Conservation (phyloP, 441 rosid genomes). For the Bocquillonia castaneifolia region DNA sequence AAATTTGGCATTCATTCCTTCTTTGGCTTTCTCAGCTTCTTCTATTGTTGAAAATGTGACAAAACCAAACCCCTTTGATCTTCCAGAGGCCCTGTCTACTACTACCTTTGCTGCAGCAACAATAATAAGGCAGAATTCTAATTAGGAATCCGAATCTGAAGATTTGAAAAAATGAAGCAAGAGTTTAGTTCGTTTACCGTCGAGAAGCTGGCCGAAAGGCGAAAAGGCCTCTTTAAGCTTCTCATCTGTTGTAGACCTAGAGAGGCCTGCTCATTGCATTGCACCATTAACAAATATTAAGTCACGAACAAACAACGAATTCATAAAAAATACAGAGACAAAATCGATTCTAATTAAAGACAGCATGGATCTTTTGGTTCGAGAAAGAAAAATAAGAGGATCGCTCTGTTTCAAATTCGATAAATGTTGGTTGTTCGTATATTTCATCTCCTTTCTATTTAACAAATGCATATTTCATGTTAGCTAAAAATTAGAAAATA, state of each 20-base stretch:
- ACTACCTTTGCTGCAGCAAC: constrained; percentile 56
- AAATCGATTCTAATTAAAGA: too few species aligned
- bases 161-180: background rate
- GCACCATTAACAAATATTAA: too few species aligned
- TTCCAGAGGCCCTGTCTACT: constrained; percentile 55
- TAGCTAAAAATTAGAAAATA: too few species aligned
- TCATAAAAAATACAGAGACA: too few species aligned
- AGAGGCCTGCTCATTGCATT: constrained; percentile 51
- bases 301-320: too few species aligned
- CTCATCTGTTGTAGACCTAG: constrained; percentile 65
- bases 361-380: too few species aligned
- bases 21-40: constrained; percentile 86
- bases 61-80: constrained; percentile 83
- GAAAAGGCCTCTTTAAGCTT: constrained; percentile 75
- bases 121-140: background rate
- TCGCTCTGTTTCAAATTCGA: too few species aligned
- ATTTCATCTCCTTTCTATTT: too few species aligned
- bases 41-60: constrained; percentile 58
- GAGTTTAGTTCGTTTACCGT: constrained; percentile 36
- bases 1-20: constrained; percentile 79
- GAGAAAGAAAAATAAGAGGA: too few species aligned
- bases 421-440: too few species aligned
- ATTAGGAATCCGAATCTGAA: too few species aligned
- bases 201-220: constrained; percentile 68
- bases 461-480: too few species aligned